Conservation (phyloP, 192 early-diverging fungal species). For the Diversispora epigaea region DNA sequence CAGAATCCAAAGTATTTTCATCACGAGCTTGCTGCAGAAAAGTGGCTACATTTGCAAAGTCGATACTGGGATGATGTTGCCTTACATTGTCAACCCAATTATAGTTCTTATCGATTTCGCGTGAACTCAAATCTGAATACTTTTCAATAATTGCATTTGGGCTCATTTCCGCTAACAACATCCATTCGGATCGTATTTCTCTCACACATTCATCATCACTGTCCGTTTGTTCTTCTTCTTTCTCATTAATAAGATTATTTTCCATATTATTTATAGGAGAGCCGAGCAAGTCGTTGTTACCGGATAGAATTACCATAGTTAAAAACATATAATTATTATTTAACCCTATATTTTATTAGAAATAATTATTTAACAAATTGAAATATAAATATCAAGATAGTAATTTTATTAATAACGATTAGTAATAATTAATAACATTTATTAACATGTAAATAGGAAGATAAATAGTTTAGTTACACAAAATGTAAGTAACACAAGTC, state of each 20-base stretch:
- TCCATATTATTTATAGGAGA: slow-evolving; percentile 10
- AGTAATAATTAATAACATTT: no score
- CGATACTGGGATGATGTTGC: background rate
- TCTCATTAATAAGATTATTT: background rate
- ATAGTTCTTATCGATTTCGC: background rate
- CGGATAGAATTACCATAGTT: no score
- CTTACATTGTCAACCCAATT: no score
- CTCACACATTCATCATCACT: background rate
- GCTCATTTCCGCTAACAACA: background rate
- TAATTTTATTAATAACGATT: no score
- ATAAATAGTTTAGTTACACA: no score
- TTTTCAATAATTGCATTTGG: background rate
- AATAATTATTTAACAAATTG: no score
- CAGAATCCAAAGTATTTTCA: background rate
- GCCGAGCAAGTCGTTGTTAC: slow-evolving; percentile 9
- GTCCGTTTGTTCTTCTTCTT: background rate
- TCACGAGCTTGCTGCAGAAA: slow-evolving; percentile 6
- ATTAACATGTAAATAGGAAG: no score
- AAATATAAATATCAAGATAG: no score
- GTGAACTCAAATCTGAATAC: background rate
- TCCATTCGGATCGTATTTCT: no score
- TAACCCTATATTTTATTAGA: no score
- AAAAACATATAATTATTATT: no score
- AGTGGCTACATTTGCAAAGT: background rate
- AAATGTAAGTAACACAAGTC: no score